Conservation (phyloP, 208 protist species). For the Angomonas ambiguus region DNA sequence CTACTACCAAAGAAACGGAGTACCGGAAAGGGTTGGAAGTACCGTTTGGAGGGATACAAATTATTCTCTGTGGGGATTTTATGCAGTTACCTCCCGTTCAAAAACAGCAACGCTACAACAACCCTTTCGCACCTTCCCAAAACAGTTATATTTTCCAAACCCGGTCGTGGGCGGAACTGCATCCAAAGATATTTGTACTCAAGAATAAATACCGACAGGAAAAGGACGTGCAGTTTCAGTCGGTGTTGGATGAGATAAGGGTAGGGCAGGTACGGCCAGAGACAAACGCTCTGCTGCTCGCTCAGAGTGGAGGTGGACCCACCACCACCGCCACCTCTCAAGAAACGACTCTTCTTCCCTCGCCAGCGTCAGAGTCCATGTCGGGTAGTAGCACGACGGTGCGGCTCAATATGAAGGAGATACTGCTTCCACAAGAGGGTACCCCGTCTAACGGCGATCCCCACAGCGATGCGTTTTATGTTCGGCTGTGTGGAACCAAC, state of each 20-base stretch:
- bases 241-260: constrained; percentile 56
- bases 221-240: constrained; percentile 35
- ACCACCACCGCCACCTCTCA: background rate
- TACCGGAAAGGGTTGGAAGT: constrained; percentile 1
- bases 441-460: constrained; percentile 1
- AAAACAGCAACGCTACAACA: background rate
- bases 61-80: constrained; percentile 82
- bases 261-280: constrained; percentile 25
- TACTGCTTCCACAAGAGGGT: background rate
- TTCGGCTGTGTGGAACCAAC: constrained; percentile 73
- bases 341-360: too few relatives aligned
- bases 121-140: too few relatives aligned
- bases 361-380: too few relatives aligned
- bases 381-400: too few relatives aligned
- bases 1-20: background rate
- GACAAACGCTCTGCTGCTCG: background rate
- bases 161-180: constrained; percentile 33
- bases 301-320: background rate
- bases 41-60: constrained; percentile 75
- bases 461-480: constrained; percentile 5
- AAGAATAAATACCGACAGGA: constrained; percentile 38
- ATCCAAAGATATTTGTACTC: constrained; percentile 32
- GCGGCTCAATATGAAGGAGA: too few relatives aligned
- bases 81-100: constrained; percentile 56
- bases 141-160: constrained; percentile 54